Evolutionary conservation across 2,329 filamentous ascomycete species (phyloP).

Genomic region (Ascochyta pisi): DNA sequence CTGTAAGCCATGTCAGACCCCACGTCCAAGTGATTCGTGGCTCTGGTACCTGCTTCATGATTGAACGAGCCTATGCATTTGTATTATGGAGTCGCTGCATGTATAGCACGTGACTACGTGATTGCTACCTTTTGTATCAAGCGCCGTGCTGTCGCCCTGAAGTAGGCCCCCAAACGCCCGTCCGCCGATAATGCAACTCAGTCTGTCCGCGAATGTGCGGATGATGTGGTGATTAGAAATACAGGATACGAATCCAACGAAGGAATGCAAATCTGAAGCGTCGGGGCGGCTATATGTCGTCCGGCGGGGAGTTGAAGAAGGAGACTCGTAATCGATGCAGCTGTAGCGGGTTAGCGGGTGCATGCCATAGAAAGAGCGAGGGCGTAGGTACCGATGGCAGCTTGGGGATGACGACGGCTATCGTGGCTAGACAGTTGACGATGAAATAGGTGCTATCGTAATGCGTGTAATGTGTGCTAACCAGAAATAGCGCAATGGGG

Average conservation of each 20-base stretch:
- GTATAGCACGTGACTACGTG: conserved; percentile 21
- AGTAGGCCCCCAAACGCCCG: conserved; percentile 32
- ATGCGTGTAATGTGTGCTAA: conserved; percentile 98
- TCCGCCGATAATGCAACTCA: conserved; percentile 38
- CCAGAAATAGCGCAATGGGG: conserved; percentile 89
- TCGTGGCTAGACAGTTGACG: conserved; percentile 92
- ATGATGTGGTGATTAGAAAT: conserved; percentile 40
- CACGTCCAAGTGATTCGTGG: neutral
- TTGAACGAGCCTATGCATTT: neutral
- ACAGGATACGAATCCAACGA: conserved; percentile 42
- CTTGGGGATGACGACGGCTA: conserved; percentile 95
- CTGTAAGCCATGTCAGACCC: neutral
- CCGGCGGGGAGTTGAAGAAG: conserved; percentile 49
- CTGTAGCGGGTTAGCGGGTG: conserved; percentile 28
- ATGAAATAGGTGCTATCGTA: conserved; percentile 97
- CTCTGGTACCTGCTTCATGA: neutral
- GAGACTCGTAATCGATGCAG: conserved; percentile 50
- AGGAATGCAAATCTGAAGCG: conserved; percentile 26
- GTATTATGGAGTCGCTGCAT: conserved; percentile 16
- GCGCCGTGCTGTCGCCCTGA: conserved; percentile 14
- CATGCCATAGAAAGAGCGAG: neutral
- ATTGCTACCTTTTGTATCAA: conserved; percentile 25
- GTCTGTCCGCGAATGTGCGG: conserved; percentile 31
- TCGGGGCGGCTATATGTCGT: conserved; percentile 36
- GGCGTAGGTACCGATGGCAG: conserved; percentile 80